phyloP scores from a whole-genome alignment of 192 early-diverging fungal species.

The Kappamyces sp. region DNA sequence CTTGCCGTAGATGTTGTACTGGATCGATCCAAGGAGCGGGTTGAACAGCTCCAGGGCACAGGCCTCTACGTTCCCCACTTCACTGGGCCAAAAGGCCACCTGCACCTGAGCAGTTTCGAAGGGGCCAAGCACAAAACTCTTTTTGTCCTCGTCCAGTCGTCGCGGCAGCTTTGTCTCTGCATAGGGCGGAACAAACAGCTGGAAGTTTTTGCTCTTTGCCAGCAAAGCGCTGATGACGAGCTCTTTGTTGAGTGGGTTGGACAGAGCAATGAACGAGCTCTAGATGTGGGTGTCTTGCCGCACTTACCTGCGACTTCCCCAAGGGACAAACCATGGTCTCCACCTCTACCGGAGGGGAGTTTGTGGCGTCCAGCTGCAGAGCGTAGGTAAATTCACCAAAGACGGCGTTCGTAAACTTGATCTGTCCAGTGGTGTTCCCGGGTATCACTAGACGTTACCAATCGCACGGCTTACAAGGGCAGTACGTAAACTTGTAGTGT shows the following conservation, averaged over 20 bases:
- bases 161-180: background rate
- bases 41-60: conserved; percentile 5
- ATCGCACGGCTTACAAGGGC: conserved; percentile 31
- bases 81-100: conserved; percentile 46
- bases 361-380: conserved; percentile 30
- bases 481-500: conserved; percentile 30
- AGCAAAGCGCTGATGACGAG: background rate
- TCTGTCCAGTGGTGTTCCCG: conserved; percentile 20
- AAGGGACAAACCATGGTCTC: conserved; percentile 33
- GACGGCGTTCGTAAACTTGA: conserved; percentile 33
- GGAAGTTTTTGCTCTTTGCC: conserved; percentile 10
- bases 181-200: conserved; percentile 6
- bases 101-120: conserved; percentile 30
- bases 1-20: background rate
- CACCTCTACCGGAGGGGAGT: conserved; percentile 31
- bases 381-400: conserved; percentile 52
- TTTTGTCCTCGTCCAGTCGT: conserved; percentile 1
- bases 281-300: background rate
- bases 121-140: conserved; percentile 11
- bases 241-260: conserved; percentile 16
- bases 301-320: conserved; percentile 37
- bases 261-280: background rate
- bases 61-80: conserved; percentile 27
- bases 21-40: conserved; percentile 1
- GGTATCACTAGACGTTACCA: conserved; percentile 23